Percentiles rank a stretch among this genome's conserved stretches.
phyloP scores from a whole-genome alignment of 768 basidiomycete genomes.

The Aureoboletus auriporus region DNA sequence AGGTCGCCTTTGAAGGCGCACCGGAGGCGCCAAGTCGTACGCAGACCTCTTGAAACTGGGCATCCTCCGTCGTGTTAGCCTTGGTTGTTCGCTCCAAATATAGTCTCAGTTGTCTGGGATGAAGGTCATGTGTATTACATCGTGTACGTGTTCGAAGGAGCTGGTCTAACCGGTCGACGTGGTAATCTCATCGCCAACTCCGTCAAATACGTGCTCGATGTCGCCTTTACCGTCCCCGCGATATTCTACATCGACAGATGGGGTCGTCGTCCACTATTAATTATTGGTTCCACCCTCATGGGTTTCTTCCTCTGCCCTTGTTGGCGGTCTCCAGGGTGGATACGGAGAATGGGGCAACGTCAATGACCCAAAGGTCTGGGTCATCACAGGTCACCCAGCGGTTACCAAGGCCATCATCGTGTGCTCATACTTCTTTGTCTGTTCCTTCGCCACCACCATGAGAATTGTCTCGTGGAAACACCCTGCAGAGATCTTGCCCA shows the following conservation, averaged over 20 bases:
- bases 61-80: constrained; percentile 64
- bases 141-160: constrained; percentile 72
- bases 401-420: constrained; percentile 72
- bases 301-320: constrained; percentile 74
- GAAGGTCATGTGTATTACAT: constrained; percentile 70
- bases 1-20: constrained; percentile 60
- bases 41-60: constrained; percentile 62
- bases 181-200: constrained; percentile 72
- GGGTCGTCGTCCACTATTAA: constrained; percentile 75
- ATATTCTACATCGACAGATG: constrained; percentile 70
- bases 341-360: constrained; percentile 61
- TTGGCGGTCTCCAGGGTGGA: constrained; percentile 67
- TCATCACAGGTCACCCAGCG: constrained; percentile 50
- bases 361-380: constrained; percentile 47
- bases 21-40: constrained; percentile 68
- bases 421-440: constrained; percentile 74
- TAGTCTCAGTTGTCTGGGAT: constrained; percentile 77
- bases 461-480: constrained; percentile 78
- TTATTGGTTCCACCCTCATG: constrained; percentile 64
- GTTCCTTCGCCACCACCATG: constrained; percentile 69
- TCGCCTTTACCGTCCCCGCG: constrained; percentile 40
- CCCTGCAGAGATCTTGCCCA: constrained; percentile 66
- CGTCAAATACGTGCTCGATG: constrained; percentile 50
- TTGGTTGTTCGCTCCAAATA: constrained; percentile 72
- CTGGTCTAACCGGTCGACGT: constrained; percentile 69